Evolutionary conservation across 352 stramenopile species (phyloP).

Genomic region (Thraustochytrium striatum): DNA sequence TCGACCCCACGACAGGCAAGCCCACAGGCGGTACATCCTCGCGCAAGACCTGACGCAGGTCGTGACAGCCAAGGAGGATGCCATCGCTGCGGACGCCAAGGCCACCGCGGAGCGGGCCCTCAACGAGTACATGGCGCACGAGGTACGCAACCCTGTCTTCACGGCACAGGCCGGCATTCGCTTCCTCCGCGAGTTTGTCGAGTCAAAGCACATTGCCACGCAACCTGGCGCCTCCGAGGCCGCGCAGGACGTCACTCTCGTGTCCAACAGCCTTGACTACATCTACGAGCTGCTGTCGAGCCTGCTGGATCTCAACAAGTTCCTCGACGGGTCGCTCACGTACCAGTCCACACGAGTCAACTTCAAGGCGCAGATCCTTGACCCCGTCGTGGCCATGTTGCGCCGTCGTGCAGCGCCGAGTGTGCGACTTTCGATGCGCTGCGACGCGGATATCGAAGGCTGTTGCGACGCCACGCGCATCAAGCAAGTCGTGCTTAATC

Average conservation of each 20-base stretch:
- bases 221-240: no score
- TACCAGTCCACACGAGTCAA: background rate
- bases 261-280: constrained; percentile 30
- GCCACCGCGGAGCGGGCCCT: constrained; percentile 26
- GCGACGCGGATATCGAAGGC: background rate
- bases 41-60: constrained; percentile 28
- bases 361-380: background rate
- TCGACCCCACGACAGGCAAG: no score
- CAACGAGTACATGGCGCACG: constrained; percentile 50
- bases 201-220: no score
- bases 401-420: background rate
- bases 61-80: background rate
- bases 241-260: constrained; percentile 45
- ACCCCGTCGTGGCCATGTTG: constrained; percentile 24
- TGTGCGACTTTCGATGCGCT: background rate
- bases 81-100: background rate
- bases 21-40: no score
- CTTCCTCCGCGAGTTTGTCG: constrained; percentile 6
- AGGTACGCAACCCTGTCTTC: constrained; percentile 49
- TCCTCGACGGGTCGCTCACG: background rate
- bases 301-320: constrained; percentile 49
- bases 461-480: background rate
- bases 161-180: constrained; percentile 27
- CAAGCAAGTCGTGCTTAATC: constrained; percentile 42
- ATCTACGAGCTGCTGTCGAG: constrained; percentile 49